phyloP scores from a whole-genome alignment of 2,329 filamentous ascomycete species.

The Cordyceps cateniannulata region DNA sequence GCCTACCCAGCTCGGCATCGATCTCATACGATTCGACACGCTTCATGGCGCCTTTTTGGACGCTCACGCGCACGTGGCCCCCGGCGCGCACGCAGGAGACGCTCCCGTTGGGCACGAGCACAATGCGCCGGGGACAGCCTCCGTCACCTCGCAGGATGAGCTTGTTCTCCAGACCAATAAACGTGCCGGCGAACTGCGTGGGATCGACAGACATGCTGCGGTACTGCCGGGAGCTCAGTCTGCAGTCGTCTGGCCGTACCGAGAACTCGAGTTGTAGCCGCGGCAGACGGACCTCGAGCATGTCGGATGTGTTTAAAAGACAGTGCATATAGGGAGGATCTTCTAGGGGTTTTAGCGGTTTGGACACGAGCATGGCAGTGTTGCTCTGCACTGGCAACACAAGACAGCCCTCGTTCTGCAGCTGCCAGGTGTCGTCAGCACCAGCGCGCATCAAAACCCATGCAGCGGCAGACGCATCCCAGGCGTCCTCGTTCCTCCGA shows the following conservation, averaged over 20 bases:
- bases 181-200: conserved; percentile 38
- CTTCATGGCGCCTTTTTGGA: background rate
- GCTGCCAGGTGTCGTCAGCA: background rate
- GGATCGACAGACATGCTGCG: conserved; percentile 42
- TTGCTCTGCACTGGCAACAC: background rate
- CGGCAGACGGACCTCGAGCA: conserved; percentile 38
- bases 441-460: background rate
- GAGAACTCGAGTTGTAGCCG: conserved; percentile 42
- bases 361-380: background rate
- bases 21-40: conserved; percentile 37
- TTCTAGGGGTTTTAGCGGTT: background rate
- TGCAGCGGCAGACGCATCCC: background rate
- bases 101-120: background rate
- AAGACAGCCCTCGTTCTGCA: background rate
- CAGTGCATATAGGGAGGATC: background rate
- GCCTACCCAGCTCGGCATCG: conserved; percentile 38
- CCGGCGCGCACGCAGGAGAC: background rate
- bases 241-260: conserved; percentile 20
- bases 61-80: background rate
- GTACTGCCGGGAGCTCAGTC: conserved; percentile 42
- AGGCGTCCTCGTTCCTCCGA: conserved; percentile 20
- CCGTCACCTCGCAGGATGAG: conserved; percentile 34
- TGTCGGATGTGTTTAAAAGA: background rate
- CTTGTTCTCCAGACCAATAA: conserved; percentile 43
- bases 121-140: background rate